phyloP scores from a whole-genome alignment of 495 filamentous ascomycete genomes.

The Xylaria longipes region DNA sequence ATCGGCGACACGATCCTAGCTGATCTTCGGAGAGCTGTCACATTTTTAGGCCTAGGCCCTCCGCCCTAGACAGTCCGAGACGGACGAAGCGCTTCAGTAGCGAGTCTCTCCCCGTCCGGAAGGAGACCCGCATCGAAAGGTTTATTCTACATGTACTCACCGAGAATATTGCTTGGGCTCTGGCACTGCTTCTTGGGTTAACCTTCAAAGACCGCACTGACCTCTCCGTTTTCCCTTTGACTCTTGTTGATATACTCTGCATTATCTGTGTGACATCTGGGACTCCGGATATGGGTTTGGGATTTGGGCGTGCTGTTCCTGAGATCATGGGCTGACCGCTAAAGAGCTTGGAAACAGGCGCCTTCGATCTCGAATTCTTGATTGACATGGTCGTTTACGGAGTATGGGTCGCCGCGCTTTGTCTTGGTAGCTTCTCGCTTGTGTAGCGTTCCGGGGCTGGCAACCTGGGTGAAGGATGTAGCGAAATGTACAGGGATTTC shows the following conservation, averaged over 20 bases:
- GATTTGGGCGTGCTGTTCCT: slow-evolving; percentile 70
- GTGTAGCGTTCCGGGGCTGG: slow-evolving; percentile 72
- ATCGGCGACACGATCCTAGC: slow-evolving; percentile 81
- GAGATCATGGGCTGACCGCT: slow-evolving; percentile 74
- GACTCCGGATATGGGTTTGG: slow-evolving; percentile 76
- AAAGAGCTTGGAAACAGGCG: slow-evolving; percentile 66
- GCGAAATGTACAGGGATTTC: slow-evolving; percentile 58
- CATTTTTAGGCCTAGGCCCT: not conserved
- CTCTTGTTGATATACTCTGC: slow-evolving; percentile 78
- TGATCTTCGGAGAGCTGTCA: slow-evolving; percentile 52
- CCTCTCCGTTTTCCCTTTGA: slow-evolving; percentile 74
- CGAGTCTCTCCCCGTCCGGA: slow-evolving; percentile 54
- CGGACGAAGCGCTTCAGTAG: slow-evolving; percentile 58
- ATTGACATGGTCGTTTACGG: slow-evolving; percentile 74
- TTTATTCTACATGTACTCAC: slow-evolving; percentile 76
- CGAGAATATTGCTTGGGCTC: slow-evolving; percentile 75
- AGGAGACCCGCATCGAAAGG: slow-evolving; percentile 73
- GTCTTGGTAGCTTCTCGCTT: slow-evolving; percentile 67
- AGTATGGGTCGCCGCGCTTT: slow-evolving; percentile 72
- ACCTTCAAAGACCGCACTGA: slow-evolving; percentile 69
- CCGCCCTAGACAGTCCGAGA: slow-evolving; percentile 35
- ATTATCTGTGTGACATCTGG: slow-evolving; percentile 79
- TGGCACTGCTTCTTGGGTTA: slow-evolving; percentile 71
- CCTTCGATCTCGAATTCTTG: slow-evolving; percentile 73
- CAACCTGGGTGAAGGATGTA: slow-evolving; percentile 66